Base-by-base conservation (phyloP, 768 basidiomycete genomes). In the Boletus reticulatus region DNA sequence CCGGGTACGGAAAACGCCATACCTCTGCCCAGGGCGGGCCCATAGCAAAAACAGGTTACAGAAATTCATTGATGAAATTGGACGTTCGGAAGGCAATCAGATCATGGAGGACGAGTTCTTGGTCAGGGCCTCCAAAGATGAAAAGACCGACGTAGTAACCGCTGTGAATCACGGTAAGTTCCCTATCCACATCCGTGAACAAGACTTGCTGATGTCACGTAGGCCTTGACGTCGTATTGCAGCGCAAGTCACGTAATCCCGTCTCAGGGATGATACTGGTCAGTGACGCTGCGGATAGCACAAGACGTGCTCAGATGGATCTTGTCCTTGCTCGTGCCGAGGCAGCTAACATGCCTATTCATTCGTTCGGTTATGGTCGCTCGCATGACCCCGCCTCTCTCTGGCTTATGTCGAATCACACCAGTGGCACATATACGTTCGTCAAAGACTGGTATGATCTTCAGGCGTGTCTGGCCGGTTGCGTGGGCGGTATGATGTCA, bases 391-490 rank as follows among this genome's bases (percentile, higher is more conserved):
- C 97, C 17, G 93, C 93, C 14, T 96, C 94, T 8, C 82, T 99
- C 34, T 98, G 97, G 97, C 85, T 98, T 44, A 95, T 99, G 82
- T 98, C 95, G 11, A 98, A 98, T 71, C 94, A 98, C 71, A 98
- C 97, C 4, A 85, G 85, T 60, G 97, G 97, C 24, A 97, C 94
- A 29, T 98, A 98, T 75, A 98, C 95, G 5, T 99, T 97, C 64
- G 94, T 98, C 57, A 92, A 91, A 73, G 96, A 97, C 68, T 98
- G 95, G 90, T 95, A 98, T 69, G 92, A 98, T 70, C 84, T 98
- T 31, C 86, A 92, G 22, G 87, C 89, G 64, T 90, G 94, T 59
- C 80, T 99, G 32, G 93, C 95, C 6, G 97, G 97, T 6, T 94
- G 93, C 67, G 80, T 98, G 16, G 97, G 96, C 6, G 96, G 95